Conservation (phyloP, 176 grass and related monocot species). For the Bothriochloa decipiens region DNA sequence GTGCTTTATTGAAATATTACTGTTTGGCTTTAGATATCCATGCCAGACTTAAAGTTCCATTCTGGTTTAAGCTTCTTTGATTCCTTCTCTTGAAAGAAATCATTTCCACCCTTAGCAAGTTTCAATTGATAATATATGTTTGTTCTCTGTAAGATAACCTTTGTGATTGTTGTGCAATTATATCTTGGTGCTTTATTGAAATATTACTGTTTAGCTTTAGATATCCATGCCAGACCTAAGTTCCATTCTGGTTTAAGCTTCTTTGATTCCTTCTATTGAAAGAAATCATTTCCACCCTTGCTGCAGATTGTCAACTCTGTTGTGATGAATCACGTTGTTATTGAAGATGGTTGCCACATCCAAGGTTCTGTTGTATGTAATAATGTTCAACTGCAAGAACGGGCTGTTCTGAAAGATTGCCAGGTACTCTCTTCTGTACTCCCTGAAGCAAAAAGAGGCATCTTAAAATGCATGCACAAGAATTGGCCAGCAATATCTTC, state of each 20-base stretch:
- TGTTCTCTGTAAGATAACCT: neutral
- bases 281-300: neutral
- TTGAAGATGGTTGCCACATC: slow-evolving; percentile 93
- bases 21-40: neutral
- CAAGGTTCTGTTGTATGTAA: slow-evolving; percentile 95
- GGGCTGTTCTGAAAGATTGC: slow-evolving; percentile 90
- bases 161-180: neutral
- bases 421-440: slow-evolving; percentile 57
- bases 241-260: neutral
- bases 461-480: slow-evolving; percentile 3
- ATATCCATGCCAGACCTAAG: neutral
- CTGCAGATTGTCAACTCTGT: slow-evolving; percentile 93
- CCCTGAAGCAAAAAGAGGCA: neutral
- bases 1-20: neutral
- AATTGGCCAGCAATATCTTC: neutral
- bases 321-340: slow-evolving; percentile 93
- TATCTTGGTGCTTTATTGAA: slow-evolving; percentile 19
- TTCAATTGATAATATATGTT: slow-evolving; percentile 1
- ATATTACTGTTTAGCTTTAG: neutral
- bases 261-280: neutral
- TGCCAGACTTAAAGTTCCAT: neutral
- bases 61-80: too few species aligned
- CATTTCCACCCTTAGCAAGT: too few species aligned
- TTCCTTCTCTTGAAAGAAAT: too few species aligned
- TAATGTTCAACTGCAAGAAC: slow-evolving; percentile 96